Conservation (phyloP, 768 basidiomycete genomes). For the Leccinum barrowsii region DNA sequence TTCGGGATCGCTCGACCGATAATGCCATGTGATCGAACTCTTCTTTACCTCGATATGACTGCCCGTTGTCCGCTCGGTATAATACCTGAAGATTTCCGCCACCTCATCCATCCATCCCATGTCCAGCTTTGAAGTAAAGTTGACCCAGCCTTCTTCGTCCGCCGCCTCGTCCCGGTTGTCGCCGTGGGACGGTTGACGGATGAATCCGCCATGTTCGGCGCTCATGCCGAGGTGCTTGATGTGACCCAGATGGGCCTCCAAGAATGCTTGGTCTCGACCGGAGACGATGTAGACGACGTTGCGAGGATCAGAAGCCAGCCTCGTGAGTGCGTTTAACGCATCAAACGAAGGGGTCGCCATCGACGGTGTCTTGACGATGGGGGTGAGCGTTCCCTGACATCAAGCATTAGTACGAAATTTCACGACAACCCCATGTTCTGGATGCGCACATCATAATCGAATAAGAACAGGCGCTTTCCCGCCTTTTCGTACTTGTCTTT, state of each 20-base stretch:
- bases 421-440: background rate
- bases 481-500: conserved; percentile 61
- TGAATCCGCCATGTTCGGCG: conserved; percentile 95
- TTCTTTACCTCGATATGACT: conserved; percentile 96
- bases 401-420: background rate
- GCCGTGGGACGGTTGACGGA: conserved; percentile 60
- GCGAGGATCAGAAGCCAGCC: conserved; percentile 71
- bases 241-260: conserved; percentile 89
- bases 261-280: conserved; percentile 89
- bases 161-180: background rate
- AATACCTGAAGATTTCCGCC: conserved; percentile 92
- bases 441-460: conserved; percentile 87
- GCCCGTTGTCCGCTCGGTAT: conserved; percentile 96
- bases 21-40: conserved; percentile 98
- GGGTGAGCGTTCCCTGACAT: conserved; percentile 85
- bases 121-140: conserved; percentile 88
- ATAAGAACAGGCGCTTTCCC: conserved; percentile 83
- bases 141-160: conserved; percentile 56
- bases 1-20: conserved; percentile 87
- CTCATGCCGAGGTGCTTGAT: conserved; percentile 81
- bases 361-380: conserved; percentile 91
- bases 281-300: conserved; percentile 98
- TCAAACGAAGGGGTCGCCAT: conserved; percentile 77
- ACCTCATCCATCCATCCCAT: conserved; percentile 99
- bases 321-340: conserved; percentile 70